Evolutionary conservation across 176 grass and related monocot species (phyloP), one percentile per base, ranked within the genome.

Genomic region (Oryza officinalis): DNA sequence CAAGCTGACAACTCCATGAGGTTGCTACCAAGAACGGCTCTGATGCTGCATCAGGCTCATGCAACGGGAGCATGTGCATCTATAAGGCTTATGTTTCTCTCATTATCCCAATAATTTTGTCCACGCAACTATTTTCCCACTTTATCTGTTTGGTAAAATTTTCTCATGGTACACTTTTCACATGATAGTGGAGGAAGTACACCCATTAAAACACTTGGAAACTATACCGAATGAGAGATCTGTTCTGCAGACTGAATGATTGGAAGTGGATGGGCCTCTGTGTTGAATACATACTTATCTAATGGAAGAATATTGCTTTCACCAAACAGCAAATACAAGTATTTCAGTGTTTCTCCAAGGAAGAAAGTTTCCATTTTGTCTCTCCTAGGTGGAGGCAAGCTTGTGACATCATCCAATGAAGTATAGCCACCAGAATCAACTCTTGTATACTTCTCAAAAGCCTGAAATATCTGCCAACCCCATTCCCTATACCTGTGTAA

Each of bases 301-400:
- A 95, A 85, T 44, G 96, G 93, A 75, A 98, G 85, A 85, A 88
- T 79, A 78, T 90, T 89, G 79, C 81, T 93, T 68, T 98, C 89
- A 57, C 86, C 93, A 87, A 98, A 98, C 72, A 98, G 89, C 67
- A 98, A 89, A 95, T 98, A 98, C 67, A 98, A 85, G 65, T 98
- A 98, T 67, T 98, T 98, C 72, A 98, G 82, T 66, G 93, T 98
- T 81, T 98, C 96, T 54, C 91, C 91, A 35, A 92, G 81, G 67
- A 92, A 92, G 75, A 97, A 98, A 83, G 96, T 95, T 77, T 98
- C 96, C 96, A 98, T 98, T 78, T 98, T 98, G 81, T 98, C 96
- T 86, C 96, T 95, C 68, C 63, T 95, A 49, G 31, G 86, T 68
- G 96, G 96, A 47, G 96, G 96, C 45, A 95, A 59, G 33, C 83